Conservation (phyloP, 116 monocot species). For the Posidonia oceanica region DNA sequence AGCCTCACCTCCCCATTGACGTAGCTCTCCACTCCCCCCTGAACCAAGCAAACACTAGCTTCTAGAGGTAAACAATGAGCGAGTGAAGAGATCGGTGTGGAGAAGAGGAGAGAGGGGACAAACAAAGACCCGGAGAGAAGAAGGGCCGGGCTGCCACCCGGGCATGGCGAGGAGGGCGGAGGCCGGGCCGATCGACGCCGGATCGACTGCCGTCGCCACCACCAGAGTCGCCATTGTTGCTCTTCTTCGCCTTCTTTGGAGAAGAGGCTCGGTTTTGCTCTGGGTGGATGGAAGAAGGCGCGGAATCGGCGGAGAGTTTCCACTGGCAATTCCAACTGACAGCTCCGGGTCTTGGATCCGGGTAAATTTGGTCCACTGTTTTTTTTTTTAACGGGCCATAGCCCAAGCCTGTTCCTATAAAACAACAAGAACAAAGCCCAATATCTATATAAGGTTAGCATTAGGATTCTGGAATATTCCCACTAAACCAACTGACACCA, state of each 20-base stretch:
- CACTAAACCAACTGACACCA: too few species aligned
- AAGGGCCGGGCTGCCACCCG: constrained; percentile 68
- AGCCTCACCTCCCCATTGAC: constrained; percentile 62
- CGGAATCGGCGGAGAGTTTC: too few species aligned
- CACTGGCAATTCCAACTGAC: too few species aligned
- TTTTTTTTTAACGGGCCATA: too few species aligned
- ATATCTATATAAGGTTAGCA: too few species aligned
- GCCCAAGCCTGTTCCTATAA: too few species aligned
- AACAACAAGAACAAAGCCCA: too few species aligned
- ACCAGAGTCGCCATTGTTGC: constrained; percentile 68
- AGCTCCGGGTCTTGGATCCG: too few species aligned
- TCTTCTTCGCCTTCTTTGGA: too few species aligned
- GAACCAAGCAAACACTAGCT: neutral
- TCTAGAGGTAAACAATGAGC: neutral
- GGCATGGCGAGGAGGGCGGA: constrained; percentile 88
- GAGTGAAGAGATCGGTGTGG: neutral
- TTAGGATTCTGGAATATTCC: too few species aligned
- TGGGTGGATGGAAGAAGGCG: too few species aligned
- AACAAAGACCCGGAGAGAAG: constrained; percentile 29
- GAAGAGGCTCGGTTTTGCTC: neutral
- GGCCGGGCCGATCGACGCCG: constrained; percentile 87
- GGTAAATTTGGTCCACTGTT: too few species aligned
- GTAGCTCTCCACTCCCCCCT: constrained; percentile 34
- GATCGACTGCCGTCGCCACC: constrained; percentile 66
- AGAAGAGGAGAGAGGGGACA: neutral